Percentiles rank a stretch among this genome's conserved stretches.
Conservation (phyloP, 176 grass and related monocot species). For the Zoysia pacifica region DNA sequence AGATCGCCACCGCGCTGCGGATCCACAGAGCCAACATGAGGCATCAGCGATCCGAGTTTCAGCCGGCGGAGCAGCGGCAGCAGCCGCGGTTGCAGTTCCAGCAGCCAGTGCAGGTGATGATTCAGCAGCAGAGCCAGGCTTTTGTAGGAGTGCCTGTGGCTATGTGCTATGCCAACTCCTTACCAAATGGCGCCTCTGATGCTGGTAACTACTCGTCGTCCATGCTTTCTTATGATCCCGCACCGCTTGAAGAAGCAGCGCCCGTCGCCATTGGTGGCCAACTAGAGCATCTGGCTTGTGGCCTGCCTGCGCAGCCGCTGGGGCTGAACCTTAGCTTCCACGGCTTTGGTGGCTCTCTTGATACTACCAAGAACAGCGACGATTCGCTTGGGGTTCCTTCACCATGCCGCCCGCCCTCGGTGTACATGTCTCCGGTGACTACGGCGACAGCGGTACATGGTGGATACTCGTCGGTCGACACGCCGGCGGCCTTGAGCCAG, state of each 20-base stretch:
- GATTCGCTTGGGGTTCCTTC: neutral
- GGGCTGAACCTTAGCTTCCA: constrained; percentile 69
- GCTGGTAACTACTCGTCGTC: neutral
- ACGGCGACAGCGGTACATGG: neutral
- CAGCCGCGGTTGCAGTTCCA: neutral
- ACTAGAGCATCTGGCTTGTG: constrained; percentile 32
- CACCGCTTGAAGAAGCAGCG: neutral
- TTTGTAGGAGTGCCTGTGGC: neutral
- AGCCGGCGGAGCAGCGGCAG: constrained; percentile 21
- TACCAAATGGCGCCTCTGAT: neutral
- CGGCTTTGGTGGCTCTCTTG: constrained; percentile 20
- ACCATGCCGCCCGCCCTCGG: neutral
- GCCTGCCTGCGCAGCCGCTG: constrained; percentile 52
- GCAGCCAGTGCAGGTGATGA: constrained; percentile 18
- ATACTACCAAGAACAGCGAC: neutral
- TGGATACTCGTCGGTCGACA: neutral
- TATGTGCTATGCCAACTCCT: constrained; percentile 32
- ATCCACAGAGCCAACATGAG: constrained; percentile 63
- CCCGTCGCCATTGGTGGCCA: constrained; percentile 8
- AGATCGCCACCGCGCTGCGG: constrained; percentile 76
- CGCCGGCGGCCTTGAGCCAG: constrained; percentile 16
- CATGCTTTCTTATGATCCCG: neutral
- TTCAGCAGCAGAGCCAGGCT: constrained; percentile 25
- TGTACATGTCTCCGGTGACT: constrained; percentile 1
- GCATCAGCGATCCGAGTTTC: constrained; percentile 30